Evolutionary conservation across 2,329 filamentous ascomycete genomes (phyloP).

Genomic region (Rugonectria rugulosa): DNA sequence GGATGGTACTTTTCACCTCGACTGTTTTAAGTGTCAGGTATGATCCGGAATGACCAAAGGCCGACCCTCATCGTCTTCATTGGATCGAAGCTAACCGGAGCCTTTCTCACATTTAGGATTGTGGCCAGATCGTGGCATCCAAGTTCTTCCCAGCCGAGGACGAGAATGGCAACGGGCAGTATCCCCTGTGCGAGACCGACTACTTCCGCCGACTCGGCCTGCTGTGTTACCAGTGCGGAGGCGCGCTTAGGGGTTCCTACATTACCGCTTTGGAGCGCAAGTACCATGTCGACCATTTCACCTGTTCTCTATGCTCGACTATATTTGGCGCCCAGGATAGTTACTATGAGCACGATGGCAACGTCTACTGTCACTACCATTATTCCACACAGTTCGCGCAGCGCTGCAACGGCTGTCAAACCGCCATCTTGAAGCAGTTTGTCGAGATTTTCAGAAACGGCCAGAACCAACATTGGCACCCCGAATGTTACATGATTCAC

Average conservation of each 20-base stretch:
- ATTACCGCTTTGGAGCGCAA: conserved; percentile 98
- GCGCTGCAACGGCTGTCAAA: conserved; percentile 94
- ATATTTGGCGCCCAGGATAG: conserved; percentile 99
- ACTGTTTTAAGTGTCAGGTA: conserved; percentile 98
- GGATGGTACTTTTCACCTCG: conserved; percentile 92
- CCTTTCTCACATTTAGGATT: conserved; percentile 70
- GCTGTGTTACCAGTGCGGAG: conserved; percentile 90
- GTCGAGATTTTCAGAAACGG: conserved; percentile 98
- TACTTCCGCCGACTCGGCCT: conserved; percentile 94
- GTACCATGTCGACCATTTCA: conserved; percentile 99
- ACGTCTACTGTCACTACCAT: conserved; percentile 98
- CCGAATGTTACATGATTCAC: conserved; percentile 99
- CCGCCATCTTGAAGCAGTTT: conserved; percentile 97
- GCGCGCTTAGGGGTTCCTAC: conserved; percentile 93
- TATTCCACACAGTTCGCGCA: conserved; percentile 98
- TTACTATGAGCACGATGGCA: conserved; percentile 97
- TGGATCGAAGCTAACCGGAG: conserved; percentile 25
- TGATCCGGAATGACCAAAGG: conserved; percentile 6
- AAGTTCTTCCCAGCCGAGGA: conserved; percentile 99
- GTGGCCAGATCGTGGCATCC: conserved; percentile 93
- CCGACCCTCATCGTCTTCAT: conserved; percentile 4
- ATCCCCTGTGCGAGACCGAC: conserved; percentile 96
- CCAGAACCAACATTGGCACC: conserved; percentile 99
- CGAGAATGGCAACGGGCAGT: conserved; percentile 83
- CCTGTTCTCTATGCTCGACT: conserved; percentile 94